Base-by-base conservation (phyloP, 768 basidiomycete species). In the Tricholoma matsutake region DNA sequence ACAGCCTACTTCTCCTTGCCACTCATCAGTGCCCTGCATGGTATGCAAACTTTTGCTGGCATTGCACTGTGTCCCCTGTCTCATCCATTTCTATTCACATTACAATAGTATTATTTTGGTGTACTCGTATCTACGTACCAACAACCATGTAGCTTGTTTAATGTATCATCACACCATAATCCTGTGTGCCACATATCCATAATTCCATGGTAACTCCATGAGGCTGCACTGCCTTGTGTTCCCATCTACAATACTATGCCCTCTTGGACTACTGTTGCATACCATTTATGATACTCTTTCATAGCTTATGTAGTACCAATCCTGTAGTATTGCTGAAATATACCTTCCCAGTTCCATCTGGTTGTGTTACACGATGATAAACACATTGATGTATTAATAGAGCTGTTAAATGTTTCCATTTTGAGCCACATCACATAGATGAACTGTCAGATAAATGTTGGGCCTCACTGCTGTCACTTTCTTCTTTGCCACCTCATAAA, bases 261-360 rank as follows among this genome's bases (percentile, higher is more conserved):
- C 45, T 47, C 45, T 47, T 47, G 45, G 45, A 47, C 45, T 47
- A 47, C 45, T 4, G 22, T 47, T 47, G 45, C 45, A 47, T 11
- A 47, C 45, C 45, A 47, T 47, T 47, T 47, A 47, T 47, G 45
- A 47, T 47, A 47, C 45, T 47, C 45, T 47, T 47, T 47, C n/a
- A 22, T 47, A 47, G 45, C 45, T 22, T 47, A 47, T 47, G 45
- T 25, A 47, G 45, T 47, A 25, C 18, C 6, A 7, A 47, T 47
- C n/a, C 45, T 47, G 9, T 47, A 47, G 45, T 13, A n/a, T n/a
- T n/a, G n/a, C n/a, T 47, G 9, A 47, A 47, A 47, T 47, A 47
- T 47, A 25, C 5, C 45, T 47, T 7, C 45, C 6, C 22, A 47
- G 45, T 47, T 11, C n/a, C 45, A 47, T 47, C 22, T 5, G 6